Conservation (phyloP, 208 protist genomes). For the Willaertia magna region DNA sequence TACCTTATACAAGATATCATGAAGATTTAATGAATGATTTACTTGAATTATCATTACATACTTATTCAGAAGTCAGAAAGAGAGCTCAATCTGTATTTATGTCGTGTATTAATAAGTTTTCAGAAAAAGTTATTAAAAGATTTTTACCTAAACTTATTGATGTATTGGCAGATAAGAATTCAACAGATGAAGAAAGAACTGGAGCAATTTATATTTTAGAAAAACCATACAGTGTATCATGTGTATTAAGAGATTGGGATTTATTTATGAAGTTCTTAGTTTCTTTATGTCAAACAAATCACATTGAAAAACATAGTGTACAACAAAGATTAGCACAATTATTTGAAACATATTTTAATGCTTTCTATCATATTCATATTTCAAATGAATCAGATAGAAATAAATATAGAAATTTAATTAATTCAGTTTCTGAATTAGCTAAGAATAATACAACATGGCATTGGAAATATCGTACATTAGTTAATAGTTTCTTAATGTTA, state of each 20-base stretch:
- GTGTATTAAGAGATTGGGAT: not conserved
- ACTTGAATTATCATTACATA: not conserved
- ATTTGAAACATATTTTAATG: not conserved
- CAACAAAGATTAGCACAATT: not conserved
- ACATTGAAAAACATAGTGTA: not conserved
- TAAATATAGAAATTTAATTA: not conserved
- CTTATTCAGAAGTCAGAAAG: not conserved
- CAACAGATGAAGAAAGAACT: not conserved
- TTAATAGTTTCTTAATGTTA: not conserved
- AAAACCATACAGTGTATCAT: not conserved
- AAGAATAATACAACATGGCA: not conserved
- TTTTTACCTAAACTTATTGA: not conserved
- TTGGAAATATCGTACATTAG: conserved; percentile 4
- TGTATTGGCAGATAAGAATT: not conserved
- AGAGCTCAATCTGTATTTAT: not conserved
- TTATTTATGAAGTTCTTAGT: not conserved
- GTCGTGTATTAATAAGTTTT: not conserved
- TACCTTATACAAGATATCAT: not conserved
- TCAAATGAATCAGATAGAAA: not conserved
- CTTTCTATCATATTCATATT: not conserved
- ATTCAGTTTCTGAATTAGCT: not conserved
- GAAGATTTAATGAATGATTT: not conserved
- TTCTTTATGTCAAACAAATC: not conserved
- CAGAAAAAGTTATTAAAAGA: not conserved
- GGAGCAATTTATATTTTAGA: not conserved